phyloP scores from a whole-genome alignment of 192 early-diverging fungal species.

The Backusella parvicylindrica region DNA sequence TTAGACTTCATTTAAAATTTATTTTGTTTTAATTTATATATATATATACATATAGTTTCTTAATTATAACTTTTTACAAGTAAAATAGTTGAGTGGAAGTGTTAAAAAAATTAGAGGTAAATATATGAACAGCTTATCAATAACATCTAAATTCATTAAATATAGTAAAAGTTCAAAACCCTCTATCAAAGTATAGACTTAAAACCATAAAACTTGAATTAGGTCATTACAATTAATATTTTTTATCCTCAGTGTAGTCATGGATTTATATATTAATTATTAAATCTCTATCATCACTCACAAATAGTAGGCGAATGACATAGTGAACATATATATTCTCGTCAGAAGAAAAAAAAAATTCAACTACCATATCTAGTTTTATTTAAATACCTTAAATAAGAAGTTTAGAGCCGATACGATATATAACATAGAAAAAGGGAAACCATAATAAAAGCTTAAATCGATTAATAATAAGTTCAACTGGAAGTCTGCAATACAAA shows the following conservation, averaged over 20 bases:
- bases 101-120: background rate
- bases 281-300: background rate
- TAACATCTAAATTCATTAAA: background rate
- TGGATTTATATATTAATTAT: too few species aligned
- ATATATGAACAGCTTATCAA: background rate
- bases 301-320: background rate
- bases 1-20: background rate
- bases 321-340: too few species aligned
- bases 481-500: too few species aligned
- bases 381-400: too few species aligned
- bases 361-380: too few species aligned
- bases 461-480: too few species aligned
- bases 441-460: too few species aligned
- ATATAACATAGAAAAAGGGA: too few species aligned
- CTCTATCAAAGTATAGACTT: background rate
- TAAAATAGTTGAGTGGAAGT: background rate
- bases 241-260: too few species aligned
- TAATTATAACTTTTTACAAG: background rate
- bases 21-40: background rate
- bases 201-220: too few species aligned
- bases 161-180: background rate
- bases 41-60: background rate
- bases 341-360: too few species aligned
- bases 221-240: background rate
- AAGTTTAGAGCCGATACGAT: too few species aligned